A percentile compares a stretch with the other conserved stretches of the same genome.
Conservation (phyloP, 257 asterid species). For the Petunia secreta region DNA sequence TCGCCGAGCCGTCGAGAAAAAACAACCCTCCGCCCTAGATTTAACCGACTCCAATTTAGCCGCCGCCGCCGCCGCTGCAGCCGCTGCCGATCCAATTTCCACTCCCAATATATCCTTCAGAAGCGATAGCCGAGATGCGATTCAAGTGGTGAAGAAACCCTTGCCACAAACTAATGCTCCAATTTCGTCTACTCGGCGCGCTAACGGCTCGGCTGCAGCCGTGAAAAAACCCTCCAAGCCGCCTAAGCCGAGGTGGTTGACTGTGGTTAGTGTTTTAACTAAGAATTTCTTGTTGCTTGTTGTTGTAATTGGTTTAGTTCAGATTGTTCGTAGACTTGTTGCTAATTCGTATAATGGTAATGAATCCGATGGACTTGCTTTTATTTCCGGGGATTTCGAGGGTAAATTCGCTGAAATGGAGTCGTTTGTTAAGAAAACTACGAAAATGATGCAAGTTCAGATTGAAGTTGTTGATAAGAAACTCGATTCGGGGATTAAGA, state of each 20-base stretch:
- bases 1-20: slow-evolving; percentile 68
- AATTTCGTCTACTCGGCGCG: slow-evolving; percentile 38
- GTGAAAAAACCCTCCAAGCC: slow-evolving; percentile 33
- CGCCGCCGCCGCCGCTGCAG: slow-evolving; percentile 32
- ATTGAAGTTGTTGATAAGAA: slow-evolving; percentile 66
- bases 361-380: slow-evolving; percentile 36
- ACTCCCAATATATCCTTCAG: slow-evolving; percentile 30
- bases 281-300: slow-evolving; percentile 59
- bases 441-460: slow-evolving; percentile 83
- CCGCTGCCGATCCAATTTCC: slow-evolving; percentile 37
- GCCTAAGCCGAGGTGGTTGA: slow-evolving; percentile 73
- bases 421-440: slow-evolving; percentile 53
- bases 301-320: slow-evolving; percentile 54
- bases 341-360: slow-evolving; percentile 34
- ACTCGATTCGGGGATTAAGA: slow-evolving; percentile 49
- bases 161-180: slow-evolving; percentile 33
- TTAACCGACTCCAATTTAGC: slow-evolving; percentile 36
- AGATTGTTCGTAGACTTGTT: slow-evolving; percentile 56
- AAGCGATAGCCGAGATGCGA: slow-evolving; percentile 34
- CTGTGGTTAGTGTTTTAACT: slow-evolving; percentile 54
- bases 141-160: slow-evolving; percentile 39
- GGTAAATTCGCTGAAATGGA: slow-evolving; percentile 64
- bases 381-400: slow-evolving; percentile 56
- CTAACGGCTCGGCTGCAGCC: slow-evolving; percentile 38
- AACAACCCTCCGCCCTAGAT: slow-evolving; percentile 38